Conservation (phyloP, 2,329 filamentous ascomycete species). For the Cytospora chrysosperma region DNA sequence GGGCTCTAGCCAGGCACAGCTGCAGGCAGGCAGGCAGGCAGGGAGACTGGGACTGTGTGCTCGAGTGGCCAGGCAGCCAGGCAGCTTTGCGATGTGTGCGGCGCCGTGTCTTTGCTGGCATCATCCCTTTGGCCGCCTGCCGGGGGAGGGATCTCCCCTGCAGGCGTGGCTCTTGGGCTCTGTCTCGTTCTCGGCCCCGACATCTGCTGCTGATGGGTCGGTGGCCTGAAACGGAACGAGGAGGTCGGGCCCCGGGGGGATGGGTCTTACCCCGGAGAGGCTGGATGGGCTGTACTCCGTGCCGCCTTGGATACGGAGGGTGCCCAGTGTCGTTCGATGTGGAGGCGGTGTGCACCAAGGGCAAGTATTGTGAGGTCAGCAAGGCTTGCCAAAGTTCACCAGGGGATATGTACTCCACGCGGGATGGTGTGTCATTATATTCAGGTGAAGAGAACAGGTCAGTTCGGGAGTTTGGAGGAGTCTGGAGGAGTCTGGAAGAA, state of each 20-base stretch:
- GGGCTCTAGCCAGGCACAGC: conserved; percentile 2
- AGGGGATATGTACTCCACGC: background rate
- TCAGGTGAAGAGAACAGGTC: background rate
- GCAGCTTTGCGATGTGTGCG: background rate
- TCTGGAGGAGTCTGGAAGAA: too few relatives aligned
- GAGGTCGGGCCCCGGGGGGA: too few relatives aligned
- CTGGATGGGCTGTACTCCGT: background rate
- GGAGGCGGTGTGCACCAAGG: background rate
- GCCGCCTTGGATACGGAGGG: background rate
- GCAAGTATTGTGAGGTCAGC: background rate
- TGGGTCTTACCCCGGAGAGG: background rate
- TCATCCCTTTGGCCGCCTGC: conserved; percentile 7
- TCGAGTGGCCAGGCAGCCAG: too few relatives aligned
- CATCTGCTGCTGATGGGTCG: background rate
- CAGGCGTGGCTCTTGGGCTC: background rate
- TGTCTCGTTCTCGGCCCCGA: background rate
- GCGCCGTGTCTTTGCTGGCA: conserved; percentile 10
- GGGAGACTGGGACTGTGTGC: too few relatives aligned
- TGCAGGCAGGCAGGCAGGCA: background rate
- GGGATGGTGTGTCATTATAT: background rate
- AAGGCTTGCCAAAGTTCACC: background rate
- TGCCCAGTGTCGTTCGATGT: background rate
- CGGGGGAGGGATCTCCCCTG: background rate
- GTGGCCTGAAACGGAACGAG: background rate
- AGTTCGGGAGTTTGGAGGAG: background rate